Conservation (phyloP, 1,284 basidiomycete species). For the Melampsora larici-populina region DNA sequence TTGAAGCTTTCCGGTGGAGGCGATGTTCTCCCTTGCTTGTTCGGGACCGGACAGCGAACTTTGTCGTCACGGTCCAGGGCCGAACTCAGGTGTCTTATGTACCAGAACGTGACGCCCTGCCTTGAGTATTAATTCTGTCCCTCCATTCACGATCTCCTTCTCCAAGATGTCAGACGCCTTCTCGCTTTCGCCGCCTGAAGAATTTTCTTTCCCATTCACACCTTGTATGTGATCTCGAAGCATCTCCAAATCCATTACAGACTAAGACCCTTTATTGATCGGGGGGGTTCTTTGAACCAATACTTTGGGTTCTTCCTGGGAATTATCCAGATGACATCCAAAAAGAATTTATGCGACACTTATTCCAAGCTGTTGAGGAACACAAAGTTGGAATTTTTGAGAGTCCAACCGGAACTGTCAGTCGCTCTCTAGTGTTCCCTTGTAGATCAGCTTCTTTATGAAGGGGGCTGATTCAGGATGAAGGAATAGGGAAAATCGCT, state of each 20-base stretch:
- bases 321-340: slow-evolving; percentile 77
- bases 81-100: too few relatives aligned
- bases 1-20: too few relatives aligned
- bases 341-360: slow-evolving; percentile 77
- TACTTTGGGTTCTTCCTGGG: too few relatives aligned
- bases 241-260: background rate
- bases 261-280: background rate
- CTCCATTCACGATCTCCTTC: too few relatives aligned
- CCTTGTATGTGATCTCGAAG: slow-evolving; percentile 14
- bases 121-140: too few relatives aligned
- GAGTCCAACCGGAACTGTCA: slow-evolving; percentile 57
- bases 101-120: too few relatives aligned
- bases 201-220: slow-evolving; percentile 37
- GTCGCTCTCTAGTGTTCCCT: slow-evolving; percentile 59
- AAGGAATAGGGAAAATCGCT: slow-evolving; percentile 54
- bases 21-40: too few relatives aligned
- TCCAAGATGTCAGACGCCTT: slow-evolving; percentile 1
- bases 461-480: slow-evolving; percentile 47
- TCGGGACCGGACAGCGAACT: too few relatives aligned
- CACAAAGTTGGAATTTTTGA: slow-evolving; percentile 68
- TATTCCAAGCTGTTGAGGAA: slow-evolving; percentile 75
- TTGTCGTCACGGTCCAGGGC: too few relatives aligned
- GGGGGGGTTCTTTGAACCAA: background rate
- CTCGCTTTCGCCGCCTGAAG: slow-evolving; percentile 11
- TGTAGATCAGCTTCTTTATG: slow-evolving; percentile 58